Evolutionary conservation across 2,329 filamentous ascomycete genomes (phyloP), one percentile per base, ranked within the genome.

Genomic region (Fusarium xyrophilum): DNA sequence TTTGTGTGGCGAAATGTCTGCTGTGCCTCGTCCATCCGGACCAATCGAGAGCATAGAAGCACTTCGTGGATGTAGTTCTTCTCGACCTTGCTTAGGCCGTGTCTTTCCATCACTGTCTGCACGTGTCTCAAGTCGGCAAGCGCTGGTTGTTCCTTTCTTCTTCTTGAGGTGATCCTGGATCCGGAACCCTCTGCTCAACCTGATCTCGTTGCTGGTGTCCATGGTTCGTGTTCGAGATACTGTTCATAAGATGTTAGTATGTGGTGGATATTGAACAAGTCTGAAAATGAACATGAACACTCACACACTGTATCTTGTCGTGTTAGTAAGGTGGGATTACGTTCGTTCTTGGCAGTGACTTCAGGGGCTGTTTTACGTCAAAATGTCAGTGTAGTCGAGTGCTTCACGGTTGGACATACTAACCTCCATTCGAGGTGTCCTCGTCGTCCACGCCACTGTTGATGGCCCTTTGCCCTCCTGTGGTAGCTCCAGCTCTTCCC

Each of bases 181-280:
- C 36, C 59, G 58, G 23, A 73, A 64, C 23, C 48, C 59, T 33
- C 53, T 63, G 47, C 75, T 78, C 35, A 82, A 74, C 59, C 82
- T 78, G 23, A 84, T 71, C 23, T 74, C 72, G 21, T 63, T 69
- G 32, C 51, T 60, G 40, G 56, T 46, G 52, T 74, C 65, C 13
- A 71, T 47, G 21, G 60, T 72, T 47, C 69, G 70, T 36, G 55
- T 65, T 38, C 67, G 63, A 10, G 69, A 63, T 40, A 73, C 72
- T 74, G 38, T 38, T 36, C 11, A 28, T 32, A 35, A 27, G 32
- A 60, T 32, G 23, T 69, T 30, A 69, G 51, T 23, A 54, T 19
- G 8, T 36, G 25, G 9, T 33, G 13, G 5, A 38, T 51, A 38
- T 44, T 15, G 23, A n/a, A 40, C 23, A 38, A n/a, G 14, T 30